Evolutionary conservation across 225 moss, liverwort and hornwort species (phyloP).

Genomic region (Anthoceros angustus): DNA sequence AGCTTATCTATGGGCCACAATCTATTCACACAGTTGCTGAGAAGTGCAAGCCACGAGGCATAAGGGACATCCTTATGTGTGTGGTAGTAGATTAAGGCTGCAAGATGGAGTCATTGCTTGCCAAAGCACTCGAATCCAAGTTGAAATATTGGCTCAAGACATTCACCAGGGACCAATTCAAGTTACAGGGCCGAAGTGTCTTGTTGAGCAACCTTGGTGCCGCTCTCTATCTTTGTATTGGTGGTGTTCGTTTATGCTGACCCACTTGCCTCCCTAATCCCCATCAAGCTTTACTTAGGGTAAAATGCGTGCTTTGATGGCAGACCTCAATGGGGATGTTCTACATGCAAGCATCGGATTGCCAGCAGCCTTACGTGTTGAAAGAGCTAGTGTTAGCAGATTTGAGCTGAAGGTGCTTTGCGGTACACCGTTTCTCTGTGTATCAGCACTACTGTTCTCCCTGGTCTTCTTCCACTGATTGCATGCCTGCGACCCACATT

Average conservation of each 20-base stretch:
- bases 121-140: slow-evolving; percentile 86
- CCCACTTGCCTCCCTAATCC: neutral
- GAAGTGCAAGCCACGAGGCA: too few relatives aligned
- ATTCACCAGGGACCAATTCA: slow-evolving; percentile 94
- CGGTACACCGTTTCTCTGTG: too few relatives aligned
- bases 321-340: slow-evolving; percentile 99
- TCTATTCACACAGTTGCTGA: too few relatives aligned
- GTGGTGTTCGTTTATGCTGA: neutral
- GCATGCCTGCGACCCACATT: neutral
- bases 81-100: neutral
- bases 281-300: neutral
- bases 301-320: slow-evolving; percentile 9
- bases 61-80: neutral
- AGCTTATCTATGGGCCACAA: too few relatives aligned
- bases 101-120: slow-evolving; percentile 74
- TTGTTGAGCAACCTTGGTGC: slow-evolving; percentile 84
- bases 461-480: too few relatives aligned
- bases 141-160: slow-evolving; percentile 87
- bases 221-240: slow-evolving; percentile 6
- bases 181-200: slow-evolving; percentile 90
- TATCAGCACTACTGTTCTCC: too few relatives aligned
- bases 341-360: slow-evolving; percentile 81
- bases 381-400: slow-evolving; percentile 81
- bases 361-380: slow-evolving; percentile 79
- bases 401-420: slow-evolving; percentile 70